A percentile compares a stretch with the other conserved stretches of the same genome.
Evolutionary conservation across 2,329 filamentous ascomycete species (phyloP).

Genomic region (Leptosphaerulina australis): DNA sequence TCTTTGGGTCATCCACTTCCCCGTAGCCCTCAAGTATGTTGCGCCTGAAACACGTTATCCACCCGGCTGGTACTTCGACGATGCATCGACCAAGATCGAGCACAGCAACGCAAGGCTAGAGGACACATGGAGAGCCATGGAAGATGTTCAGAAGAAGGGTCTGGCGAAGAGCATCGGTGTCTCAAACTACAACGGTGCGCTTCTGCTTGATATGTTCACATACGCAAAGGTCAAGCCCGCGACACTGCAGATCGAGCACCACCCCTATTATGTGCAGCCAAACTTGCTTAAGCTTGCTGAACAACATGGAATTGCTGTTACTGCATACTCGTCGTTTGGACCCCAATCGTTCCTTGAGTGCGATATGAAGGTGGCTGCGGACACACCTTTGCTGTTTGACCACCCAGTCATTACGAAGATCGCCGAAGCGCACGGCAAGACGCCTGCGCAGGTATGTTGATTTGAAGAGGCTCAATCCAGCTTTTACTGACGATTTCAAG

Average conservation of each 20-base stretch:
- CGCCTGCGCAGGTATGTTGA: constrained; percentile 67
- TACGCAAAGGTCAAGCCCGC: constrained; percentile 50
- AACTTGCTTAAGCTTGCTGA: constrained; percentile 45
- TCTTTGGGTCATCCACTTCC: constrained; percentile 72
- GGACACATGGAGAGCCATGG: constrained; percentile 52
- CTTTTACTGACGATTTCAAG: background rate
- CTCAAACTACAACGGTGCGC: constrained; percentile 47
- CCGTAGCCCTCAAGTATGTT: constrained; percentile 64
- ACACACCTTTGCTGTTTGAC: constrained; percentile 41
- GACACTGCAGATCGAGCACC: constrained; percentile 47
- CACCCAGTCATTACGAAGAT: constrained; percentile 68
- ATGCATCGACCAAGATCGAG: constrained; percentile 47
- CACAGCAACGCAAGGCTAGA: constrained; percentile 38
- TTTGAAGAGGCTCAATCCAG: background rate
- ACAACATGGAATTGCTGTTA: constrained; percentile 43
- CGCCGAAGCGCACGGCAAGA: constrained; percentile 67
- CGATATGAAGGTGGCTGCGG: constrained; percentile 20
- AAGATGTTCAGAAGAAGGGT: constrained; percentile 47
- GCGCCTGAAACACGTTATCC: constrained; percentile 45
- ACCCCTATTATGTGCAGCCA: constrained; percentile 47
- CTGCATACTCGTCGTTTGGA: constrained; percentile 48
- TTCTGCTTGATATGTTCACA: constrained; percentile 62
- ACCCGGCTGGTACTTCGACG: constrained; percentile 45
- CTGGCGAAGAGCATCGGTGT: constrained; percentile 54
- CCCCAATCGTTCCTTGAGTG: constrained; percentile 53